Base-by-base conservation (phyloP, 768 basidiomycete genomes). In the Russula sp. region DNA sequence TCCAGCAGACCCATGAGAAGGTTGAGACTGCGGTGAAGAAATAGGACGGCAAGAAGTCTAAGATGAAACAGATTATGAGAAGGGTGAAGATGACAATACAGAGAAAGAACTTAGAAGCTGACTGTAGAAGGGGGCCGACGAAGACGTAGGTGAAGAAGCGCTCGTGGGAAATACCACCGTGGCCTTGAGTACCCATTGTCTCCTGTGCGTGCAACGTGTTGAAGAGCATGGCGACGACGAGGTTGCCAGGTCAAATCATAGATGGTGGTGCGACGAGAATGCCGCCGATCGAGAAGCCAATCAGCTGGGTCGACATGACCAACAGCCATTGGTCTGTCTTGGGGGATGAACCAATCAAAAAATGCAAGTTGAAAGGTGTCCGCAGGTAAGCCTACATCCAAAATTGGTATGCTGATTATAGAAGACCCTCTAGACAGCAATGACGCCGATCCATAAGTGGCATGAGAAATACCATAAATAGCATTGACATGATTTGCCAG, bases 91-190 rank as follows among this genome's bases (percentile, higher is more conserved):
- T n/a, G n/a, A n/a, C n/a, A n/a, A n/a, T n/a, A n/a, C n/a, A n/a
- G n/a, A n/a, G n/a, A n/a, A n/a, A n/a, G n/a, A n/a, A n/a, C n/a
- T n/a, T n/a, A n/a, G n/a, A 89, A 71, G 87, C 78, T 68, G 87
- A 87, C 76, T 66, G 27, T 77, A 79, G 65, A 45, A 68, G n/a
- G 34, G 70, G 76, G 34, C 70, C 78, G 2, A 70, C 0, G 69
- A 78, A 81, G 1, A 69, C 77, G 52, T 74, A 78, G 20, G 70
- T 1, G 75, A 84, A 85, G 74, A 83, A 84, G 16, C 77, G 75
- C 63, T 78, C 80, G 42, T 84, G 79, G 1, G 79, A 79, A 55
- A 84, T 73, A 22, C 82, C 81, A 13, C 78, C 80, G 5, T 72
- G 75, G 14, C 57, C 69, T 5, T 79, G 77, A 16, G 77, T 75